Conservation (phyloP, 2,329 filamentous ascomycete genomes). For the Xylariaceae sp. region DNA sequence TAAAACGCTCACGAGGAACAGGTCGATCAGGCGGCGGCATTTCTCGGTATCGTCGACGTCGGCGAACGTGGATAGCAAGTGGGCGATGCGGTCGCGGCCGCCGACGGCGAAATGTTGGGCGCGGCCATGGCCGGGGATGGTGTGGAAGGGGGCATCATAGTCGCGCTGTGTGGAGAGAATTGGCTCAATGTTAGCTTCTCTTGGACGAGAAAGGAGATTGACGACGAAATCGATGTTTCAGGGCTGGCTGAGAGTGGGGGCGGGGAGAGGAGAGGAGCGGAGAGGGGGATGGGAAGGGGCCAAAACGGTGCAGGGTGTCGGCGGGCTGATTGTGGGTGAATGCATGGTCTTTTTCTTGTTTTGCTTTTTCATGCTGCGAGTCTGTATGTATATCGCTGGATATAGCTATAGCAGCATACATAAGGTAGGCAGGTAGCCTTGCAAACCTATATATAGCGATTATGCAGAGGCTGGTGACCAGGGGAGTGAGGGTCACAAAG, state of each 20-base stretch:
- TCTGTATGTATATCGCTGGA: too few relatives aligned
- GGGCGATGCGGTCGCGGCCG: conserved; percentile 41
- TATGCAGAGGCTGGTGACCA: background rate
- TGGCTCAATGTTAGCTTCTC: background rate
- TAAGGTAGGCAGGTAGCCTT: background rate
- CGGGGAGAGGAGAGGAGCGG: conserved; percentile 4
- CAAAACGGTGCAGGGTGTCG: background rate
- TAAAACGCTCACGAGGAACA: conserved; percentile 71
- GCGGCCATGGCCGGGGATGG: conserved; percentile 53
- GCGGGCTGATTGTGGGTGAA: conserved; percentile 3
- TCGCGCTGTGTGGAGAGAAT: conserved; percentile 23
- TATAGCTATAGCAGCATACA: conserved; percentile 1
- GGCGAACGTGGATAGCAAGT: conserved; percentile 30
- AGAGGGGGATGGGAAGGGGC: conserved; percentile 11
- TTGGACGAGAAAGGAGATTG: background rate
- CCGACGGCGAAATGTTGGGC: conserved; percentile 64
- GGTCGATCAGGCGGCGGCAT: conserved; percentile 51
- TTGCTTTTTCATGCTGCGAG: too few relatives aligned
- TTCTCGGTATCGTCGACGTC: conserved; percentile 38
- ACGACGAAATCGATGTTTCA: conserved; percentile 4
- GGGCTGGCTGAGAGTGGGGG: background rate
- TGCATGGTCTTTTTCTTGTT: conserved; percentile 18
- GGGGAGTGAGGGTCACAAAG: background rate
- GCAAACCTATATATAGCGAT: conserved; percentile 8
- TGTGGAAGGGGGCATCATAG: conserved; percentile 33